A percentile compares a stretch with the other conserved stretches of the same genome.
Evolutionary conservation across 2,329 filamentous ascomycete genomes (phyloP).

Genomic region (Penicillium hordei): DNA sequence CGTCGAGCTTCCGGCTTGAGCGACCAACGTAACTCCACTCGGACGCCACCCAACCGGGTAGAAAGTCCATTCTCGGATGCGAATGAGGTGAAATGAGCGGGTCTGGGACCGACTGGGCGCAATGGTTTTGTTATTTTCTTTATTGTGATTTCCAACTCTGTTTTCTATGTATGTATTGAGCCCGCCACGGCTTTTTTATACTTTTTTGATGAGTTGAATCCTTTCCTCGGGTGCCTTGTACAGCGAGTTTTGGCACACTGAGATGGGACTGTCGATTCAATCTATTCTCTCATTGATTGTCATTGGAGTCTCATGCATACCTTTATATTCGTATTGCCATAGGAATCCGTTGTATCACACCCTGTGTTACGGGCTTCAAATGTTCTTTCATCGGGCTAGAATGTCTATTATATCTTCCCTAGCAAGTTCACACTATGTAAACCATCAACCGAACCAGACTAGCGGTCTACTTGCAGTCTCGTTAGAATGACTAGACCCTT

Average conservation of each 20-base stretch:
- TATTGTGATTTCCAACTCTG: slow-evolving; percentile 11
- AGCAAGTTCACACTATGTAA: neutral
- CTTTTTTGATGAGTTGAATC: slow-evolving; percentile 13
- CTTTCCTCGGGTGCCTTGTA: slow-evolving; percentile 21
- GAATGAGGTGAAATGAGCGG: slow-evolving; percentile 42
- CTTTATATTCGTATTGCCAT: neutral
- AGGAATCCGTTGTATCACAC: neutral
- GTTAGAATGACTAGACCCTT: neutral
- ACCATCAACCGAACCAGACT: neutral
- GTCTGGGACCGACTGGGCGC: slow-evolving; percentile 2
- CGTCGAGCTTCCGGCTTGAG: slow-evolving; percentile 19
- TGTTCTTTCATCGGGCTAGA: neutral
- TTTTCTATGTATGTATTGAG: slow-evolving; percentile 32
- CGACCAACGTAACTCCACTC: slow-evolving; percentile 29
- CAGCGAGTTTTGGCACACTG: slow-evolving; percentile 23
- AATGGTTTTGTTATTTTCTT: slow-evolving; percentile 1
- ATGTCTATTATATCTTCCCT: neutral
- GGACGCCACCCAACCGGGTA: slow-evolving; percentile 31
- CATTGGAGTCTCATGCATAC: neutral
- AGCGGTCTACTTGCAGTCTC: neutral
- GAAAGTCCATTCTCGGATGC: slow-evolving; percentile 47
- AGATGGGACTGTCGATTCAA: slow-evolving; percentile 17
- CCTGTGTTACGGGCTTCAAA: no score
- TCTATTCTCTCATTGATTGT: slow-evolving; percentile 9
- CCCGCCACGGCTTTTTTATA: slow-evolving; percentile 16